A percentile compares a stretch with the other conserved stretches of the same genome.
Conservation (phyloP, 2,329 filamentous ascomycete genomes). For the Colletotrichum costaricense region DNA sequence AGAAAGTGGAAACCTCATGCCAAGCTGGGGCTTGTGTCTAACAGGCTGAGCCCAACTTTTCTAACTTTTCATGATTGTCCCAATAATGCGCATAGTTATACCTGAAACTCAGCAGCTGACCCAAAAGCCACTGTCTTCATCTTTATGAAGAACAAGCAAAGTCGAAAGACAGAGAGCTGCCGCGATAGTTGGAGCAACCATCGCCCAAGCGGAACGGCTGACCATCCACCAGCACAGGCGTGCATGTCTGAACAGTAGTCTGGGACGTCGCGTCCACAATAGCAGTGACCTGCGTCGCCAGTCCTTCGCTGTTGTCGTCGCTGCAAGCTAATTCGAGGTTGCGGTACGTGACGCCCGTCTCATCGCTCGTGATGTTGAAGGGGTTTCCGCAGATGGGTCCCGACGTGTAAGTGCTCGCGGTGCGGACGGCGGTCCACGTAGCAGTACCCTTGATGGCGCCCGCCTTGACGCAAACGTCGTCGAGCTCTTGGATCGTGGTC, state of each 20-base stretch:
- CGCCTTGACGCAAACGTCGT: background rate
- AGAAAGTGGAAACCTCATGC: background rate
- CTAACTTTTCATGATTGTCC: too few relatives aligned
- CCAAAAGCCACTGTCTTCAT: background rate
- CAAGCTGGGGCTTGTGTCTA: too few relatives aligned
- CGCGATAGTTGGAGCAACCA: background rate
- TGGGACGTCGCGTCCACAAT: constrained; percentile 21
- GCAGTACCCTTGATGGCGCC: constrained; percentile 26
- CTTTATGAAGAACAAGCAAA: background rate
- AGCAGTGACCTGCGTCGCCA: constrained; percentile 16
- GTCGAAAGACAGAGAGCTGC: background rate
- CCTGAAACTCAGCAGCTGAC: background rate
- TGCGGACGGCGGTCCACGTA: constrained; percentile 22
- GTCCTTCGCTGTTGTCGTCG: constrained; percentile 13
- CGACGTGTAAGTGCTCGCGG: constrained; percentile 19
- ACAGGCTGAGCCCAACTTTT: background rate
- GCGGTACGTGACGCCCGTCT: constrained; percentile 7
- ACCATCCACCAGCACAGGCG: background rate
- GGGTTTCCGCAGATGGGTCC: constrained; percentile 29
- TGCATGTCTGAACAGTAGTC: constrained; percentile 22
- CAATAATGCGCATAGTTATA: background rate
- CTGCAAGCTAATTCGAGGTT: constrained; percentile 29
- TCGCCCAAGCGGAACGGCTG: background rate
- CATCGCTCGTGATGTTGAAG: constrained; percentile 28
- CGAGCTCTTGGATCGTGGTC: constrained; percentile 15